Percentiles rank a stretch among this genome's conserved stretches.
These are phyloP conservation scores for Silene conica DNA, from an alignment of 148 eudicot genomes.

Conservation along the genomic window DNA sequence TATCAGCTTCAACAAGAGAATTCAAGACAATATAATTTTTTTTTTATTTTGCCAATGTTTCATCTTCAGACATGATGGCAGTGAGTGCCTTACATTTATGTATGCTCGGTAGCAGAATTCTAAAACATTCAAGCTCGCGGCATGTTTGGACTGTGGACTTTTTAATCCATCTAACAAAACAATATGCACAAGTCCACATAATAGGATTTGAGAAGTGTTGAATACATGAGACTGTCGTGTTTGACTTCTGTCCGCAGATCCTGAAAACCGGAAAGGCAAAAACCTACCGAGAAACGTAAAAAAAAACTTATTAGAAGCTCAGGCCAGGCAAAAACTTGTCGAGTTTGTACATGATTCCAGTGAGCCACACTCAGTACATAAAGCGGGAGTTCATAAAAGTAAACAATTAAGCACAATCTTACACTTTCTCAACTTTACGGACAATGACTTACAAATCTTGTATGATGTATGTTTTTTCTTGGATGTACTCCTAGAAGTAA, in stretches of 20 bases:
- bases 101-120: too few species aligned
- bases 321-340: not conserved
- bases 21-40: too few species aligned
- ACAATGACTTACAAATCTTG: constrained; percentile 14
- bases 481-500: constrained; percentile 9
- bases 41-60: too few species aligned
- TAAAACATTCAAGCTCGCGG: too few species aligned
- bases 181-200: too few species aligned
- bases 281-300: not conserved
- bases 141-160: too few species aligned
- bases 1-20: too few species aligned
- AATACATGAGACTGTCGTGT: not conserved
- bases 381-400: not conserved
- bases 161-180: too few species aligned
- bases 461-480: constrained; percentile 22
- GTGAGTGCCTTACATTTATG: too few species aligned
- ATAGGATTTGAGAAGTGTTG: too few species aligned
- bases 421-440: constrained; percentile 7
- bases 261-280: not conserved
- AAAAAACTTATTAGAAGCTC: not conserved
- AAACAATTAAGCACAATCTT: constrained; percentile 7
- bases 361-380: constrained; percentile 17
- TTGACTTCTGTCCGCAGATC: not conserved
- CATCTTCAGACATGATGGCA: too few species aligned
- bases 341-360: constrained; percentile 7